Conservation (phyloP, 2,329 filamentous ascomycete genomes). For the Beauveria rudraprayagi region DNA sequence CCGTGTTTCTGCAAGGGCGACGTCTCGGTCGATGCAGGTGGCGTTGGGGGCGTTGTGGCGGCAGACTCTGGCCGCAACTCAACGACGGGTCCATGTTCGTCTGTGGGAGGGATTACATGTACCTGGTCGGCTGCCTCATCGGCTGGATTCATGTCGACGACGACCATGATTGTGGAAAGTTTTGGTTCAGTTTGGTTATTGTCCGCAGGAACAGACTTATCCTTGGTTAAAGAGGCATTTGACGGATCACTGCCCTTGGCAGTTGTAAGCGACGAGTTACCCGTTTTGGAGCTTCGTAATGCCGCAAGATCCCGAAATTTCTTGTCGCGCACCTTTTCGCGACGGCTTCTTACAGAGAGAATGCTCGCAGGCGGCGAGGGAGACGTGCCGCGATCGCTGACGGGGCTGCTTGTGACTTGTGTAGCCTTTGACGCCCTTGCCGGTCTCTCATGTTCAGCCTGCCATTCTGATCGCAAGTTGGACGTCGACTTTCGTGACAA, state of each 20-base stretch:
- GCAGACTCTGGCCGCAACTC: constrained; percentile 3
- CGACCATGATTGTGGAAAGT: constrained; percentile 32
- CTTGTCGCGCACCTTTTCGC: constrained; percentile 31
- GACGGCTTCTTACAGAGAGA: constrained; percentile 23
- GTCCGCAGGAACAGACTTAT: constrained; percentile 14
- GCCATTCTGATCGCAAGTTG: not conserved
- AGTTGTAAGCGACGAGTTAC: not conserved
- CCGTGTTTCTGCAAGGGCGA: constrained; percentile 20
- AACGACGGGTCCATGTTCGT: not conserved
- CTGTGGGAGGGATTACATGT: not conserved
- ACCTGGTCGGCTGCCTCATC: not conserved
- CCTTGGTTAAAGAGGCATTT: not conserved
- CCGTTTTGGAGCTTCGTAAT: constrained; percentile 13
- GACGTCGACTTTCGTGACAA: constrained; percentile 3
- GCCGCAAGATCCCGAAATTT: constrained; percentile 34
- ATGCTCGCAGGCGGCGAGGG: constrained; percentile 15
- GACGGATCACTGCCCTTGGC: not conserved
- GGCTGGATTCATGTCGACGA: constrained; percentile 26
- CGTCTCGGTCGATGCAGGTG: constrained; percentile 23
- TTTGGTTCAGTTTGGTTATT: constrained; percentile 16
- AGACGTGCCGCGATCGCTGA: constrained; percentile 12
- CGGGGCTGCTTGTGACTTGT: constrained; percentile 16
- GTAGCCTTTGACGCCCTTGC: not conserved
- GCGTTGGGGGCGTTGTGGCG: constrained; percentile 16
- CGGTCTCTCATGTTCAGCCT: not conserved